Base-by-base conservation (phyloP, 2,329 filamentous ascomycete species). In the Teratosphaeria pseudoeucalypti region DNA sequence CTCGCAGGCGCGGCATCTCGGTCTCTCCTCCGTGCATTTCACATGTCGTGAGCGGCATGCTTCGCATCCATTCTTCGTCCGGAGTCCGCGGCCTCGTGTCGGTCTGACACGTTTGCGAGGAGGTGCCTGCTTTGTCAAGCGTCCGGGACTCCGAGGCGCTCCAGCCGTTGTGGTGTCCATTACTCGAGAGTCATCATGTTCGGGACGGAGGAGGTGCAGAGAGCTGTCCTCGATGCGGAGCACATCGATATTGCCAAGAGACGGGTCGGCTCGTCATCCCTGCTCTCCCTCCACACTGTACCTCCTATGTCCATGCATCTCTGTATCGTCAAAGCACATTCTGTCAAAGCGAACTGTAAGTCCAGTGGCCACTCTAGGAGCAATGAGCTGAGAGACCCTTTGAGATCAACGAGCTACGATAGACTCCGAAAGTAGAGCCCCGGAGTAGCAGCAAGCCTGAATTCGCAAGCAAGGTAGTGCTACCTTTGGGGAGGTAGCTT, bases 11-110 rank as follows among this genome's bases (percentile, higher is more conserved):
- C 70, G 67, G 63, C 76, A 77, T 27, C 67, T 67, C 23, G 74
- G 76, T 60, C 71, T 72, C 52, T 66, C 68, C 67, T 79, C 77
- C 60, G 77, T 76, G 64, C 77, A 79, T 68, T 79, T 80, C 64
- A 79, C 75, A 60, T 77, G 73, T 59, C 78, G 70, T 60, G 73
- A 73, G 55, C 77, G 75, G 64, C 77, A 79, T 14, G 34, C 23
- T 67, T 59, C 68, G 67, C 62, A 61, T 59, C 76, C 76, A 57
- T 76, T 78, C 43, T 73, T 76, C 47, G 75, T 77, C 39, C 77
- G 72, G 60, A 79, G 65, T 11, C 76, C 77, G 59, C 72, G 70
- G 47, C 76, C 75, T 56, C 77, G 71, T 56, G 75, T 74, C 62
- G 60, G 14, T 57, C 62, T 54, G 57, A 57, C 9, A 54, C 58